phyloP scores from a whole-genome alignment of 2,329 filamentous ascomycete genomes.

The Karstenula rhodostoma region DNA sequence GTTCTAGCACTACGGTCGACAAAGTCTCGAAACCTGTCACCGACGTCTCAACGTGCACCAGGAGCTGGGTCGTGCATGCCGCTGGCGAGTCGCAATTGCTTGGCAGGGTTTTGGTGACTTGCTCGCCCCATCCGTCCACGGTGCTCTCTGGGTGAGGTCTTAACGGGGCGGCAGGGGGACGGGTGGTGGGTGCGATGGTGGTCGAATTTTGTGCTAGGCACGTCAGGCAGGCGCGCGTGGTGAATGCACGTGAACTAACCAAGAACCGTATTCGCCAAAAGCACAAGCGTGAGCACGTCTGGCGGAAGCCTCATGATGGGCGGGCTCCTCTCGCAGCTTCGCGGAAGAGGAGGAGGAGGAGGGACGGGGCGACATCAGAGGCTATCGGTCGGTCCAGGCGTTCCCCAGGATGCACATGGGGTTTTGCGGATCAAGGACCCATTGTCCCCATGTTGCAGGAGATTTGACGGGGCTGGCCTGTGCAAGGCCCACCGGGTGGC shows the following conservation, averaged over 20 bases:
- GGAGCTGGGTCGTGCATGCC: background rate
- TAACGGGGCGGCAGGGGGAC: background rate
- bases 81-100: background rate
- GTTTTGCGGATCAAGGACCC: background rate
- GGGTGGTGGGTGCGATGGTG: background rate
- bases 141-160: slow-evolving; percentile 3
- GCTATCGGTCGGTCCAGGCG: background rate
- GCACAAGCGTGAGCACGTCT: slow-evolving; percentile 26
- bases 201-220: slow-evolving; percentile 1
- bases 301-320: slow-evolving; percentile 21
- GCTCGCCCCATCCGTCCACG: background rate
- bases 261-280: slow-evolving; percentile 16
- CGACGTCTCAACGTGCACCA: slow-evolving; percentile 1
- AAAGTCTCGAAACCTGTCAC: slow-evolving; percentile 13
- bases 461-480: slow-evolving; percentile 2
- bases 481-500: slow-evolving; percentile 10
- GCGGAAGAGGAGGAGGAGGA: background rate
- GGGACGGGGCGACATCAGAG: background rate
- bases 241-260: slow-evolving; percentile 10
- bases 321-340: background rate
- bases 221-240: slow-evolving; percentile 1
- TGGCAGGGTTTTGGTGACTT: background rate
- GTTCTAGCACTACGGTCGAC: background rate
- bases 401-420: background rate
- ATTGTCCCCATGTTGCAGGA: slow-evolving; percentile 10